Percentiles rank a stretch among this genome's conserved stretches.
phyloP scores from a whole-genome alignment of 768 basidiomycete genomes.

The Naganishia randhawae region DNA sequence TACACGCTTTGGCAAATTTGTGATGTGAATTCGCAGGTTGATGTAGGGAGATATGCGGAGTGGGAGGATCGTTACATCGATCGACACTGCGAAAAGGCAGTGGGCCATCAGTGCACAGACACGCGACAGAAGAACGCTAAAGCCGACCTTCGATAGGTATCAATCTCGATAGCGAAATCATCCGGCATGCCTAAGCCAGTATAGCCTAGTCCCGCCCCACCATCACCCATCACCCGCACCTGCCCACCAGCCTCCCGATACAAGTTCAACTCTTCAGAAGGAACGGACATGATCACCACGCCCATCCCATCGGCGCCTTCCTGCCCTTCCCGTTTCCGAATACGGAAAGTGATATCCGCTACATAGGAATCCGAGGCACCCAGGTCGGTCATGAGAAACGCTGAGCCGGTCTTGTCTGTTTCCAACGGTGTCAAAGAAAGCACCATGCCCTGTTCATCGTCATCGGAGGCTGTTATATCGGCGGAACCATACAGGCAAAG shows the following conservation, averaged over 20 bases:
- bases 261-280: neutral
- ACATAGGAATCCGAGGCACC: constrained; percentile 29
- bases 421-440: constrained; percentile 32
- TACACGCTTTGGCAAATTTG: constrained; percentile 39
- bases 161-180: constrained; percentile 49
- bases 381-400: constrained; percentile 30
- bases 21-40: constrained; percentile 48
- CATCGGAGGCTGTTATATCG: neutral
- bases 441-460: constrained; percentile 3
- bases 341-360: constrained; percentile 32
- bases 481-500: neutral
- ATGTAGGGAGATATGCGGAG: constrained; percentile 50
- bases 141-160: constrained; percentile 46
- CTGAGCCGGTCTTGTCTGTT: constrained; percentile 35
- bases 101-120: neutral
- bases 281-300: constrained; percentile 33
- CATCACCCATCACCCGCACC: constrained; percentile 29
- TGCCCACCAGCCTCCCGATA: neutral
- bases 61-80: constrained; percentile 44
- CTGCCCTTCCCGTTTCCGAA: constrained; percentile 24
- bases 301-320: constrained; percentile 49
- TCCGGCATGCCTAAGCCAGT: constrained; percentile 39
- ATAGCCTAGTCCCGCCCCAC: constrained; percentile 45
- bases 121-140: neutral
- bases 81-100: constrained; percentile 31